phyloP scores from a whole-genome alignment of 2,329 filamentous ascomycete species.

The Aspergillus udagawae region DNA sequence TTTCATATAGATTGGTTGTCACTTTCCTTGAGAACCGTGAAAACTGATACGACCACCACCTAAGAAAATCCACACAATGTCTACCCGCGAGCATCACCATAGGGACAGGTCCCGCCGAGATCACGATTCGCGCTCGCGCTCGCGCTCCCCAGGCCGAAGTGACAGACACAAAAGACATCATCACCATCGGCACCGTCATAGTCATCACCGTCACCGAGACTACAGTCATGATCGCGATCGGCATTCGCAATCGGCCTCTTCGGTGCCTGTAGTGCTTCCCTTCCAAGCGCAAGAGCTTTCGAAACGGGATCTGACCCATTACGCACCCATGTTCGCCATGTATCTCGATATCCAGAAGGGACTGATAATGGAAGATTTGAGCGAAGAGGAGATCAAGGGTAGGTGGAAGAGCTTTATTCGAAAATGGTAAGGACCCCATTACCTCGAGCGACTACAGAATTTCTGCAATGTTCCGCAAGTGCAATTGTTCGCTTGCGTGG shows the following conservation, averaged over 20 bases:
- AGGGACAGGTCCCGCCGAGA: conserved; percentile 15
- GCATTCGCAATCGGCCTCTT: not conserved
- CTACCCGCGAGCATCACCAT: conserved; percentile 9
- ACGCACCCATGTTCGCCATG: conserved; percentile 70
- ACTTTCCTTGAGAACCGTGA: not conserved
- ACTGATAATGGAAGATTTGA: conserved; percentile 63
- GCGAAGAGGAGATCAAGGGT: conserved; percentile 71
- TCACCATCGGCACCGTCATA: conserved; percentile 23
- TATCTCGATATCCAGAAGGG: conserved; percentile 89
- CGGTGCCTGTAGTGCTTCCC: conserved; percentile 51
- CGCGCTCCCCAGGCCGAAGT: conserved; percentile 34
- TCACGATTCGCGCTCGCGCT: conserved; percentile 28
- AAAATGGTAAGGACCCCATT: conserved; percentile 64
- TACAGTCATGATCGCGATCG: conserved; percentile 11
- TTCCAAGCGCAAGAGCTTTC: conserved; percentile 62
- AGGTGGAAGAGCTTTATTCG: conserved; percentile 90
- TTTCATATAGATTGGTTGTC: not conserved
- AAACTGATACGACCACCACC: not conserved
- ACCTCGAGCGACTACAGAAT: conserved; percentile 2
- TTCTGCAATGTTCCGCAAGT: not conserved
- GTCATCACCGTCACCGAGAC: conserved; percentile 14
- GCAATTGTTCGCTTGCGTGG: not conserved
- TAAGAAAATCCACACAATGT: not conserved
- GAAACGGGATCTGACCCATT: conserved; percentile 63
- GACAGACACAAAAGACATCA: conserved; percentile 24